Percentiles rank a stretch among this genome's conserved stretches.
phyloP scores from a whole-genome alignment of 441 rosid species.

The Eutrema salsugineum region DNA sequence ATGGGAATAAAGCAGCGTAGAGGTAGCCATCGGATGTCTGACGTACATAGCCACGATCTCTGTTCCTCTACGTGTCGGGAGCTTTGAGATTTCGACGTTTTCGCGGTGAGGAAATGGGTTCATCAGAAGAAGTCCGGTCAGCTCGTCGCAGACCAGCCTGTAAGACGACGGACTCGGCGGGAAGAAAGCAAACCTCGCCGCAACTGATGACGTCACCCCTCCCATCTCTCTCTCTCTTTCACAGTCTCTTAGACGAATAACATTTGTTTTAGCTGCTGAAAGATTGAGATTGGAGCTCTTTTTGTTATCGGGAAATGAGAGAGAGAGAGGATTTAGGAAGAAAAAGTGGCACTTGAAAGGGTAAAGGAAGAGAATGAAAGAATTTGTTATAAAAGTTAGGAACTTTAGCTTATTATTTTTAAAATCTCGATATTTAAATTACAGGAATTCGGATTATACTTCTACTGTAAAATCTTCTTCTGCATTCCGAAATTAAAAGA shows the following conservation, averaged over 20 bases:
- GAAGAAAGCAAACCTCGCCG: constrained; percentile 95
- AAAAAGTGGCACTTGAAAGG: constrained; percentile 34
- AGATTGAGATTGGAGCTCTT: constrained; percentile 26
- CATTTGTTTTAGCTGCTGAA: constrained; percentile 11
- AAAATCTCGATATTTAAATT: background rate
- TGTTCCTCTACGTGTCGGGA: constrained; percentile 74
- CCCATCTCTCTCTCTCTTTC: constrained; percentile 53
- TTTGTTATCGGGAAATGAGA: constrained; percentile 10
- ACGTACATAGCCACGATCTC: constrained; percentile 86
- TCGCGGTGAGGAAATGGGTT: constrained; percentile 90
- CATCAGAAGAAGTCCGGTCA: constrained; percentile 73
- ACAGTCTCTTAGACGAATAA: constrained; percentile 13
- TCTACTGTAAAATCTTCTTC: background rate
- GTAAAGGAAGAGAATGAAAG: constrained; percentile 16
- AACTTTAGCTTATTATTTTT: constrained; percentile 1
- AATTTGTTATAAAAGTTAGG: constrained; percentile 22
- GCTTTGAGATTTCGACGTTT: constrained; percentile 79
- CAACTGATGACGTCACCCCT: constrained; percentile 94
- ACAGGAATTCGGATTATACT: background rate
- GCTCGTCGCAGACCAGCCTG: constrained; percentile 59
- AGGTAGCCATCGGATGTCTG: constrained; percentile 86
- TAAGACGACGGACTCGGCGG: constrained; percentile 96
- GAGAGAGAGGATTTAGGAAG: constrained; percentile 32
- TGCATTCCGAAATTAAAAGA: background rate
- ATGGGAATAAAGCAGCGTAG: constrained; percentile 90